Evolutionary conservation across 768 basidiomycete genomes (phyloP).

Genomic region (Saitozyma sp.): DNA sequence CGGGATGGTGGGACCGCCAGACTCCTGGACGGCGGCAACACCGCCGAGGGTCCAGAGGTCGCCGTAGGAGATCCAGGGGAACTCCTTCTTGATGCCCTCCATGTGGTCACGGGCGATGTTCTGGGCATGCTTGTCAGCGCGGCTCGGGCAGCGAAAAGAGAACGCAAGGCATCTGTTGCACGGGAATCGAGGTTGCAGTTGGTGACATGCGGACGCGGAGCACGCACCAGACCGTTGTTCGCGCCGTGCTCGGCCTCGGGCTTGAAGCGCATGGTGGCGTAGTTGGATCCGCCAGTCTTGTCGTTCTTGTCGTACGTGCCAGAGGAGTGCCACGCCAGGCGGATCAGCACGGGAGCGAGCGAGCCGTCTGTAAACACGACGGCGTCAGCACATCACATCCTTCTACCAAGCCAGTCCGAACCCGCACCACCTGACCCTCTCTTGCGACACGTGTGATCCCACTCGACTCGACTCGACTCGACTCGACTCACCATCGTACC

Average conservation of each 20-base stretch:
- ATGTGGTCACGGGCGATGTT: slow-evolving; percentile 75
- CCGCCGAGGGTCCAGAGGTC: slow-evolving; percentile 96
- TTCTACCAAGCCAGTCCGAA: neutral
- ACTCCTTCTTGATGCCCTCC: slow-evolving; percentile 83
- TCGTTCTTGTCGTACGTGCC: slow-evolving; percentile 74
- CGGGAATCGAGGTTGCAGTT: too few species aligned
- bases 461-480: neutral
- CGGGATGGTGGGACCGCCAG: slow-evolving; percentile 85
- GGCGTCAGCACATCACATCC: slow-evolving; percentile 3
- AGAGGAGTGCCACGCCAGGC: slow-evolving; percentile 91
- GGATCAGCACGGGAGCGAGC: slow-evolving; percentile 74
- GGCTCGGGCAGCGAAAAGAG: neutral
- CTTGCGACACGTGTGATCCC: neutral
- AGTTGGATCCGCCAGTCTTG: slow-evolving; percentile 69
- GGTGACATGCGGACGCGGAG: neutral
- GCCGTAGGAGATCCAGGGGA: slow-evolving; percentile 92
- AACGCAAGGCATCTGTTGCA: neutral
- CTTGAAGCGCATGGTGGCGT: slow-evolving; percentile 96
- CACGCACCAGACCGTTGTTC: slow-evolving; percentile 52
- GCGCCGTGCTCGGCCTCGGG: slow-evolving; percentile 74
- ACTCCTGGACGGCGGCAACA: slow-evolving; percentile 84
- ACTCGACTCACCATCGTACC: slow-evolving; percentile 76
- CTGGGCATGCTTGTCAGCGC: slow-evolving; percentile 19
- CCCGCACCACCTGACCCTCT: slow-evolving; percentile 14
- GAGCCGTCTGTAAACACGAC: slow-evolving; percentile 41